Base-by-base conservation (phyloP, 768 basidiomycete species). In the Lactarius sp. region DNA sequence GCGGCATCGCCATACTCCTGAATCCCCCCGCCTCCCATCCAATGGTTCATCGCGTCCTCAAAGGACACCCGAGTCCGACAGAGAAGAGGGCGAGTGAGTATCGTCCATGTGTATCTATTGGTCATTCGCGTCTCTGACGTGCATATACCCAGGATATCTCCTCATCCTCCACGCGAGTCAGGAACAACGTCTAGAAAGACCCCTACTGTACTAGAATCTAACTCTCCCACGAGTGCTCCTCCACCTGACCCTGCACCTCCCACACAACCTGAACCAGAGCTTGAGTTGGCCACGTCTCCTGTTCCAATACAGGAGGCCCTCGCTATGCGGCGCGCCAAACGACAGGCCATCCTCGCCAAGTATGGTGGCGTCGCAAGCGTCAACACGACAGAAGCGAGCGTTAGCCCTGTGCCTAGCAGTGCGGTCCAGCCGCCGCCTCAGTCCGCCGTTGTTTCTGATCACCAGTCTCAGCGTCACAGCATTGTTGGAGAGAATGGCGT, bases 31-130 rank as follows among this genome's bases (percentile, higher is more conserved):
- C 61, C 47, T 39, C 42, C 39, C 55, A 33, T 37, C 31, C 49
- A 27, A 71, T 5, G 71, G 63, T 53, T 68, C 73, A 13, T 42
- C 65, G 10, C 65, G 54, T 10, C 55, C 39, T 10, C 39, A 39
- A 41, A 61, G 34, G 51, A 49, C 54, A 0, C 65, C 60, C 6
- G 81, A 82, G 57, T 83, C 84, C 13, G 90, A 92, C 68, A 87
- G 76, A 73, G 90, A 94, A 77, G 94, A 95, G 81, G 93, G 90
- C 80, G 94, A 96, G 92, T 95, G 76, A 89, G 94, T 94, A 69
- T 79, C 73, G 27, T 44, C 50, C 10, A 27, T 52, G 56, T 66
- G 56, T 60, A 55, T 66, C 46, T 42, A 8, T 51, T 20, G 16
- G 57, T 61, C 61, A 67, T 54, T 37, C 57, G 52, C 56, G 44